Evolutionary conservation across 2,329 filamentous ascomycete species (phyloP).

Genomic region (Fusarium nematophilum): DNA sequence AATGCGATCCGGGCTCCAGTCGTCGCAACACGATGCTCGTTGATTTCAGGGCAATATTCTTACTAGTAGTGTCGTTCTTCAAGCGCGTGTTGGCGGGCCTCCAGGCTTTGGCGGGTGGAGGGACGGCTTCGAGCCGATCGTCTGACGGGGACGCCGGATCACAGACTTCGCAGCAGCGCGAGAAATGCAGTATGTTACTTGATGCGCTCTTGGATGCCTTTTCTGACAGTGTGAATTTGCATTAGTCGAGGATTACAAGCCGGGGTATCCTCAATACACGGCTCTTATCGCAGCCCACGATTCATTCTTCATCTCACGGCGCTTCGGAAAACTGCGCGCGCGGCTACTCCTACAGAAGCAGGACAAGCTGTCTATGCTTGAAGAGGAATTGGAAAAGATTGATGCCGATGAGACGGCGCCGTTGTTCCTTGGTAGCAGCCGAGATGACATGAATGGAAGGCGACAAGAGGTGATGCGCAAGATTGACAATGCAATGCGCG

Average conservation of each 20-base stretch:
- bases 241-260: conserved; percentile 15
- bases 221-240: not conserved
- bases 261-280: conserved; percentile 47
- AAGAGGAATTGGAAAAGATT: conserved; percentile 41
- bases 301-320: conserved; percentile 43
- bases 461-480: not conserved
- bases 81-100: too few relatives aligned
- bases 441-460: conserved; percentile 33
- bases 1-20: too few relatives aligned
- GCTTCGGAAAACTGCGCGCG: conserved; percentile 43
- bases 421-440: conserved; percentile 15
- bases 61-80: too few relatives aligned
- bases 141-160: not conserved
- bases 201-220: not conserved
- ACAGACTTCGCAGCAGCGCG: not conserved
- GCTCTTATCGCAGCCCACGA: conserved; percentile 45
- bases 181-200: too few relatives aligned
- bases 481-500: conserved; percentile 4
- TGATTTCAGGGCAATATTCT: too few relatives aligned
- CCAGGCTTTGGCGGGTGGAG: too few relatives aligned
- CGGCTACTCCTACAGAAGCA: conserved; percentile 48
- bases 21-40: too few relatives aligned
- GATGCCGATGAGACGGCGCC: conserved; percentile 39
- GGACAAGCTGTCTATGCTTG: conserved; percentile 44
- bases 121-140: too few relatives aligned